Evolutionary conservation across 2,329 filamentous ascomycete genomes (phyloP).

Genomic region (Aspergillus brunneoviolaceus): DNA sequence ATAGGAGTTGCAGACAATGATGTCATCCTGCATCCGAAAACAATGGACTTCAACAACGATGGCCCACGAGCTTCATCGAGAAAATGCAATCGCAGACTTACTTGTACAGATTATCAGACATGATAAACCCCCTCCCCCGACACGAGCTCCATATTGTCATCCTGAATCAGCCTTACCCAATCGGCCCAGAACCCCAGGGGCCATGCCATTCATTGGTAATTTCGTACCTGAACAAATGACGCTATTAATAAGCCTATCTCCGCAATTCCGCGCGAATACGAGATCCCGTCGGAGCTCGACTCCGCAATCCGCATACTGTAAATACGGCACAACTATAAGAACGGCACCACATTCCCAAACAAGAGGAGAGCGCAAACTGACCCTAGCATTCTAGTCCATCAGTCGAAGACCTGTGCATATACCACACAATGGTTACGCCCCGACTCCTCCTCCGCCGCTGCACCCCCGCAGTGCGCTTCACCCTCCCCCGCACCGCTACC

Average conservation of each 20-base stretch:
- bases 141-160: background rate
- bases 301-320: too few species aligned
- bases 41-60: too few species aligned
- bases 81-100: too few species aligned
- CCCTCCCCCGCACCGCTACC: background rate
- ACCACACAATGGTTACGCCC: slow-evolving; percentile 2
- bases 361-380: background rate
- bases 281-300: background rate
- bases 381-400: too few species aligned
- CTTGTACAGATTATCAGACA: too few species aligned
- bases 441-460: background rate
- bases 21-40: too few species aligned
- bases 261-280: slow-evolving; percentile 1
- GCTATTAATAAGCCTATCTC: background rate
- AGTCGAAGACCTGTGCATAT: background rate
- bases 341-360: background rate
- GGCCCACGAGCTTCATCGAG: too few species aligned
- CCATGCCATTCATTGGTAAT: background rate
- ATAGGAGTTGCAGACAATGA: too few species aligned
- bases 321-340: background rate
- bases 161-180: background rate
- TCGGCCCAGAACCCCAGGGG: background rate
- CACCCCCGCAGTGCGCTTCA: background rate
- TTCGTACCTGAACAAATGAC: background rate
- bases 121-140: too few species aligned